phyloP scores from a whole-genome alignment of 1,139 yeast species.

The Taphrina communis region DNA sequence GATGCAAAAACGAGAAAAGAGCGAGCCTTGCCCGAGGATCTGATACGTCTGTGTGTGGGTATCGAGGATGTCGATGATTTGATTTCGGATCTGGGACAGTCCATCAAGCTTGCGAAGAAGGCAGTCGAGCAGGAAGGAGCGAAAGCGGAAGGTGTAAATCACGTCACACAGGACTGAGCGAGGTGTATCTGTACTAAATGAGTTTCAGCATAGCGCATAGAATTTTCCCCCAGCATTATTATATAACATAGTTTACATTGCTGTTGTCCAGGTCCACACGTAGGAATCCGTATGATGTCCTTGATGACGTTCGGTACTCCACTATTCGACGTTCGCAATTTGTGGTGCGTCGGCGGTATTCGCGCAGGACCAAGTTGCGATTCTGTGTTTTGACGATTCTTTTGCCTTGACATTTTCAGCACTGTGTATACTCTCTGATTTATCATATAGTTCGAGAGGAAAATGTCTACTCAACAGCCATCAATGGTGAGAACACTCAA shows the following conservation, averaged over 20 bases:
- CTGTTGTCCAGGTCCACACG: too few relatives aligned
- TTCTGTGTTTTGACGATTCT: background rate
- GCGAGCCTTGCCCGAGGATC: conserved; percentile 81
- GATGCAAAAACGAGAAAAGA: conserved; percentile 79
- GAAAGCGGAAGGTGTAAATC: conserved; percentile 34
- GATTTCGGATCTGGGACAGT: conserved; percentile 61
- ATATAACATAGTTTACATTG: too few relatives aligned
- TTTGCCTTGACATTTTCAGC: too few relatives aligned
- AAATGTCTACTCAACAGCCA: conserved; percentile 17
- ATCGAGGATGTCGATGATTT: conserved; percentile 84
- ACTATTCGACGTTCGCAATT: background rate
- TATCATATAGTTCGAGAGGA: background rate
- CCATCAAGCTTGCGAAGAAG: conserved; percentile 26
- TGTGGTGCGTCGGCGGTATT: background rate
- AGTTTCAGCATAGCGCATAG: background rate
- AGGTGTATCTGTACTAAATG: background rate
- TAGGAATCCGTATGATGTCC: background rate
- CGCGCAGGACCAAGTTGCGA: background rate
- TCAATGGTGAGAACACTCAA: conserved; percentile 13
- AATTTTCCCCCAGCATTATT: background rate
- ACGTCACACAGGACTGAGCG: conserved; percentile 34
- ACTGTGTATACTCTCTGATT: too few relatives aligned
- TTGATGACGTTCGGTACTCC: background rate
- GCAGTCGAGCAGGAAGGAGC: conserved; percentile 34
- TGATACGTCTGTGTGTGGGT: conserved; percentile 84